Conservation (phyloP, 345 rosid genomes). For the Jatropha curcas region DNA sequence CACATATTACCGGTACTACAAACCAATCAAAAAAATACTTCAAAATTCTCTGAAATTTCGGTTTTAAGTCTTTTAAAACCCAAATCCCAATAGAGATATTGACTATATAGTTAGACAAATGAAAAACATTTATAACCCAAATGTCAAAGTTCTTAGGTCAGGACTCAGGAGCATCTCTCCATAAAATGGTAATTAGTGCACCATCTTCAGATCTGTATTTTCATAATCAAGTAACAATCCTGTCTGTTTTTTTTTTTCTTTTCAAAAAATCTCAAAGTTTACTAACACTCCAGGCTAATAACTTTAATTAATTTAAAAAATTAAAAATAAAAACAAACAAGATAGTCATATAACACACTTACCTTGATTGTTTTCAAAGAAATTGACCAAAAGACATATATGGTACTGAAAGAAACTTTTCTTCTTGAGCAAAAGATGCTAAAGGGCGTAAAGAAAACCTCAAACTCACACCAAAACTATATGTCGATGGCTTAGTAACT, state of each 20-base stretch:
- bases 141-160: slow-evolving; percentile 22
- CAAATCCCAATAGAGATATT: slow-evolving; percentile 8
- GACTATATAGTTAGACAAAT: background rate
- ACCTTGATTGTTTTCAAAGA: slow-evolving; percentile 39
- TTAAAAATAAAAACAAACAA: too few species aligned
- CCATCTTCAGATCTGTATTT: too few species aligned
- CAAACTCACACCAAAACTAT: slow-evolving; percentile 1
- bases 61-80: background rate
- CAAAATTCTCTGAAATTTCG: slow-evolving; percentile 3
- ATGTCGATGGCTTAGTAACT: slow-evolving; percentile 9
- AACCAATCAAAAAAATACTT: background rate
- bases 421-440: slow-evolving; percentile 52
- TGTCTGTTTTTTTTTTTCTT: too few species aligned
- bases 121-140: background rate
- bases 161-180: slow-evolving; percentile 15
- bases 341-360: too few species aligned
- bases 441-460: slow-evolving; percentile 8
- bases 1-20: background rate
- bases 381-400: slow-evolving; percentile 26
- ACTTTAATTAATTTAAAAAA: too few species aligned
- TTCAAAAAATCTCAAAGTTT: too few species aligned
- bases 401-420: slow-evolving; percentile 26
- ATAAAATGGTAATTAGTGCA: background rate
- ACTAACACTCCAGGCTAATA: too few species aligned
- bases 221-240: too few species aligned